Evolutionary conservation across 2,329 filamentous ascomycete genomes (phyloP).

Genomic region (Fusarium brachygibbosum): DNA sequence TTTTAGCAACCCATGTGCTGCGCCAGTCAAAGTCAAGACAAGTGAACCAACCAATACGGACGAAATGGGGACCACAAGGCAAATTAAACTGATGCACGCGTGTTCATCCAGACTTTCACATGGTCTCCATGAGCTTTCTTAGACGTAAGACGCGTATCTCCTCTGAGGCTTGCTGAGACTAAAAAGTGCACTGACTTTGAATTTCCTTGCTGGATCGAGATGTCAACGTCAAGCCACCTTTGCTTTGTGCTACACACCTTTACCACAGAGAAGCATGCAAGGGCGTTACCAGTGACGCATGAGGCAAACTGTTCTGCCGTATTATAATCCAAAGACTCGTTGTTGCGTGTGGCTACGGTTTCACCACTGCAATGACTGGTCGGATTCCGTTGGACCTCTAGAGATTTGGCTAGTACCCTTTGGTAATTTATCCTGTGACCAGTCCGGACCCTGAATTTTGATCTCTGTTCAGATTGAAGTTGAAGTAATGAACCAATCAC

Average conservation of each 20-base stretch:
- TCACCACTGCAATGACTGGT: conserved; percentile 30
- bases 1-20: conserved; percentile 42
- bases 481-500: conserved; percentile 26
- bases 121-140: background rate
- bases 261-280: conserved; percentile 23
- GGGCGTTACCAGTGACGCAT: conserved; percentile 23
- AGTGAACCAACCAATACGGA: background rate
- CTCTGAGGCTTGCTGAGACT: background rate
- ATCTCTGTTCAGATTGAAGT: background rate
- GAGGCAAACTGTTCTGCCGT: conserved; percentile 12
- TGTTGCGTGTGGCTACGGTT: conserved; percentile 32
- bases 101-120: conserved; percentile 30
- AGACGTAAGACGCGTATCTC: background rate
- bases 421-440: conserved; percentile 1
- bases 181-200: background rate
- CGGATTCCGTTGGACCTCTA: background rate
- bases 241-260: conserved; percentile 17
- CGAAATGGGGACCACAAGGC: conserved; percentile 13
- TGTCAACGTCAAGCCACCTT: conserved; percentile 20
- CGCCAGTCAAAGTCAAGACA: conserved; percentile 16
- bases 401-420: background rate
- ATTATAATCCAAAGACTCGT: conserved; percentile 16
- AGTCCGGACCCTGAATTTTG: background rate
- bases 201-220: conserved; percentile 28
- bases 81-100: conserved; percentile 36